Evolutionary conservation across 495 filamentous ascomycete genomes (phyloP).

Genomic region (Parmelia sp.): DNA sequence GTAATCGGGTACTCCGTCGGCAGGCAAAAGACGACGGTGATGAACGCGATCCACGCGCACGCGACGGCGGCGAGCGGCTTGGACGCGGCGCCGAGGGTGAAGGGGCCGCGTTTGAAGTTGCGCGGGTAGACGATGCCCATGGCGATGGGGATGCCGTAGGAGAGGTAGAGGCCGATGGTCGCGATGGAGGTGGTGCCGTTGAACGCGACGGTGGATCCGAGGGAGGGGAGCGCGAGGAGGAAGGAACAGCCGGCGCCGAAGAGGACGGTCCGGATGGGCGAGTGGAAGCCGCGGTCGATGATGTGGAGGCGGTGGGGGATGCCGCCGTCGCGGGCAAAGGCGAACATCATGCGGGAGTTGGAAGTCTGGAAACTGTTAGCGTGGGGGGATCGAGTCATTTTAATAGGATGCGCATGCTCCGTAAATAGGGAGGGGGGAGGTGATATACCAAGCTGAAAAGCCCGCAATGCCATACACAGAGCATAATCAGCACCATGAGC

Average conservation of each 20-base stretch:
- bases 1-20: slow-evolving; percentile 55
- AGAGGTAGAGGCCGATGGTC: slow-evolving; percentile 59
- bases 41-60: slow-evolving; percentile 47
- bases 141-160: slow-evolving; percentile 58
- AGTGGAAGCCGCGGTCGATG: slow-evolving; percentile 28
- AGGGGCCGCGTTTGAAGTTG: slow-evolving; percentile 45
- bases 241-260: slow-evolving; percentile 53
- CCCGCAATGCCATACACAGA: slow-evolving; percentile 57
- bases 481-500: slow-evolving; percentile 49
- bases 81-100: slow-evolving; percentile 48
- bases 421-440: background rate
- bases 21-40: slow-evolving; percentile 56
- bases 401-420: no score
- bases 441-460: slow-evolving; percentile 42
- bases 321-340: slow-evolving; percentile 50
- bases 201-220: slow-evolving; percentile 56
- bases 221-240: slow-evolving; percentile 51
- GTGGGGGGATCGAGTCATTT: no score
- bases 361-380: slow-evolving; percentile 38
- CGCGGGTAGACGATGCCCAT: slow-evolving; percentile 45
- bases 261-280: slow-evolving; percentile 46
- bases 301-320: slow-evolving; percentile 33
- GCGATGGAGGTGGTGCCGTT: slow-evolving; percentile 55
- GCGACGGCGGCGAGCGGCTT: slow-evolving; percentile 48
- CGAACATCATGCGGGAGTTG: slow-evolving; percentile 59